Conservation (phyloP, 352 stramenopile species). For the Vaucheria bursata region DNA sequence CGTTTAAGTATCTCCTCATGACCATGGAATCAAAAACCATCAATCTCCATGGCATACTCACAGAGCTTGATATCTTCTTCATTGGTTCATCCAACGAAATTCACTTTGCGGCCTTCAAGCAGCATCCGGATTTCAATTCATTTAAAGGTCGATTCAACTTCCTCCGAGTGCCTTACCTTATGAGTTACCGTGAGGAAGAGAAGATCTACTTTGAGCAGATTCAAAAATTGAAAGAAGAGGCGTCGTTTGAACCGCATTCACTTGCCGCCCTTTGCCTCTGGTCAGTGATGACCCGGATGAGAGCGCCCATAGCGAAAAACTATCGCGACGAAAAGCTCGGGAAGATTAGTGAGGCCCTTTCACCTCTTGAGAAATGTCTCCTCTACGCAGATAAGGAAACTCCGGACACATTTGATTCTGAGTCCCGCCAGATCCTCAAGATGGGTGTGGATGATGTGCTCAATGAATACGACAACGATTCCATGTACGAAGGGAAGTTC, state of each 20-base stretch:
- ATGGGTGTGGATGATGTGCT: background rate
- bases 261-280: background rate
- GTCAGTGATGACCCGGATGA: background rate
- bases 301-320: background rate
- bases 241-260: background rate
- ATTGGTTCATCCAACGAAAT: constrained; percentile 2
- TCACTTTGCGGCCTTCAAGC: constrained; percentile 1
- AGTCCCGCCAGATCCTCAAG: background rate
- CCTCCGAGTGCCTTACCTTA: background rate
- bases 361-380: background rate
- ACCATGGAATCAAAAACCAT: constrained; percentile 6
- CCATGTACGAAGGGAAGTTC: background rate
- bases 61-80: constrained; percentile 1
- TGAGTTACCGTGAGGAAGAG: background rate
- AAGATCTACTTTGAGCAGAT: background rate
- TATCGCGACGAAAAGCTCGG: background rate
- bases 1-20: constrained; percentile 1
- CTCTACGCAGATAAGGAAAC: background rate
- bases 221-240: background rate
- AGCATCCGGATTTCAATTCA: constrained; percentile 4
- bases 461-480: background rate
- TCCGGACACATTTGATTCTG: background rate
- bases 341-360: background rate
- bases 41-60: background rate
- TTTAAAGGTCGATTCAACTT: constrained; percentile 2